Conservation (phyloP, 768 basidiomycete species). For the Psilocybe azurescens region DNA sequence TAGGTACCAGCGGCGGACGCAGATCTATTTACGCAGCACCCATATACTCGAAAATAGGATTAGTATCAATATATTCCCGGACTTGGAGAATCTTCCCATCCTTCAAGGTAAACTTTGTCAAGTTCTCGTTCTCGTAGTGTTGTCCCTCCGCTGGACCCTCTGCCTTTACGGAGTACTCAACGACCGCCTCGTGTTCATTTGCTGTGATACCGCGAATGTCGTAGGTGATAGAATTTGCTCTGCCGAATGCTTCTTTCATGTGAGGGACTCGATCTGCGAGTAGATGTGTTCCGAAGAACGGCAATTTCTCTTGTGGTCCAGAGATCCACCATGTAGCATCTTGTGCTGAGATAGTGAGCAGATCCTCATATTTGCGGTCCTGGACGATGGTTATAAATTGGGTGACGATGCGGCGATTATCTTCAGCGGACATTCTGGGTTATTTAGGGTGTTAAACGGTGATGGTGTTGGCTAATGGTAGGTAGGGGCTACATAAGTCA, state of each 20-base stretch:
- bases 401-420: not conserved
- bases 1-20: no score
- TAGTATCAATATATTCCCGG: constrained; percentile 1
- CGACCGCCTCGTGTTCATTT: not conserved
- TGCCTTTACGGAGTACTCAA: not conserved
- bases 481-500: no score
- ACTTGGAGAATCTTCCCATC: constrained; percentile 2
- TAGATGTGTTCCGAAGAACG: not conserved
- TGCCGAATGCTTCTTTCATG: not conserved
- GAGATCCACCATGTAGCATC: constrained; percentile 7
- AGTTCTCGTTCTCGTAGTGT: not conserved
- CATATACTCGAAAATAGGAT: not conserved
- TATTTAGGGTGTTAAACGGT: no score
- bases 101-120: not conserved
- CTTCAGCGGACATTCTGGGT: constrained; percentile 3
- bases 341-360: not conserved
- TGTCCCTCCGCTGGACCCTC: not conserved
- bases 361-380: not conserved
- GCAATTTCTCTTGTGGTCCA: constrained; percentile 1
- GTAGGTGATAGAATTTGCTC: not conserved
- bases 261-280: not conserved
- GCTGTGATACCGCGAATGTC: not conserved
- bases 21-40: not conserved
- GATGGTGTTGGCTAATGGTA: no score
- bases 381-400: not conserved